A percentile compares a stretch with the other conserved stretches of the same genome.
These are phyloP conservation scores for Botrytis hyacinthi DNA, from an alignment of 2,329 filamentous ascomycete species.

Conservation along the genomic window DNA sequence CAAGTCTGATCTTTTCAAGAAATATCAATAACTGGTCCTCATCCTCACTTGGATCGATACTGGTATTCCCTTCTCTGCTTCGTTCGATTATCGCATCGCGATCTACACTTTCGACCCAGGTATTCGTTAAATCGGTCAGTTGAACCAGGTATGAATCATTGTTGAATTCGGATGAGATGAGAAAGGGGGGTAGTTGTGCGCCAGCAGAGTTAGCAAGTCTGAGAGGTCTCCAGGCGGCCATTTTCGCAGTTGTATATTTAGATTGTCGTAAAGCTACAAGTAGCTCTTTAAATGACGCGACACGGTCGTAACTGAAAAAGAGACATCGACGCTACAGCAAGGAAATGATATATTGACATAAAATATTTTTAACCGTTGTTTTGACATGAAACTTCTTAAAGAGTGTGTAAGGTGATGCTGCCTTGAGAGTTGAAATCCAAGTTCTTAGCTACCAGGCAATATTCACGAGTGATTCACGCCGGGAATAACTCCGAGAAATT, in stretches of 20 bases:
- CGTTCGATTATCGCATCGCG: slow-evolving; percentile 61
- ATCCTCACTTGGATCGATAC: slow-evolving; percentile 67
- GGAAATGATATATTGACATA: background rate
- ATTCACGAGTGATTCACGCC: background rate
- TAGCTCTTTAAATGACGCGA: background rate
- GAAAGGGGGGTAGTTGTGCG: slow-evolving; percentile 54
- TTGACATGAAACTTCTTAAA: background rate
- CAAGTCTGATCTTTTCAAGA: slow-evolving; percentile 58
- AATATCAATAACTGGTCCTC: slow-evolving; percentile 66
- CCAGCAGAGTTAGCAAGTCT: slow-evolving; percentile 24
- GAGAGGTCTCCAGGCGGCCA: slow-evolving; percentile 34
- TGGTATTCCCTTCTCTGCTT: slow-evolving; percentile 61
- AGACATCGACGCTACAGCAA: background rate
- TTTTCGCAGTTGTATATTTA: slow-evolving; percentile 15
- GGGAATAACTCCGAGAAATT: background rate
- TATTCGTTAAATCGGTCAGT: slow-evolving; percentile 67
- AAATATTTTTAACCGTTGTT: background rate
- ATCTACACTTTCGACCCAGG: slow-evolving; percentile 69
- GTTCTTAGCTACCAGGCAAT: background rate
- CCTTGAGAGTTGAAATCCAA: background rate
- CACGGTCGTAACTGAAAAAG: background rate
- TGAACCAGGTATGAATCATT: slow-evolving; percentile 60
- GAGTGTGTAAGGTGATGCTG: background rate
- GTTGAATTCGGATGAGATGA: slow-evolving; percentile 59
- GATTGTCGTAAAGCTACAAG: background rate